Conservation (phyloP, 2,329 filamentous ascomycete genomes). For the Trichoderma oligosporum region DNA sequence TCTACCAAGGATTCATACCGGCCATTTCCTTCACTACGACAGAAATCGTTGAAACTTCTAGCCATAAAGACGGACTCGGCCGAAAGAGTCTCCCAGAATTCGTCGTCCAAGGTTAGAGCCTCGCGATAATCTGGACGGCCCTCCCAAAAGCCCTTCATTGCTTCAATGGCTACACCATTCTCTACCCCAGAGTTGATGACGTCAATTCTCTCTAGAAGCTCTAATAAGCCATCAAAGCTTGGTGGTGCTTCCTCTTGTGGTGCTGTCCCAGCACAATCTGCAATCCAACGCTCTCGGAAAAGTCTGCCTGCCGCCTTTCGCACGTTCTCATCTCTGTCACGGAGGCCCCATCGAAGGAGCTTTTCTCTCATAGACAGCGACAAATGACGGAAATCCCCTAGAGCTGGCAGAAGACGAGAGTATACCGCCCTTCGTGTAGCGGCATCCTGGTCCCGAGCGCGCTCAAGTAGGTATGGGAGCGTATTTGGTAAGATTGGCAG, state of each 20-base stretch:
- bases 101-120: conserved; percentile 65
- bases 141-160: conserved; percentile 96
- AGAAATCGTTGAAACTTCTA: conserved; percentile 92
- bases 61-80: conserved; percentile 88
- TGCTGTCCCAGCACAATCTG: conserved; percentile 75
- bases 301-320: conserved; percentile 85
- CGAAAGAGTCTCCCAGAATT: conserved; percentile 75
- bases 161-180: conserved; percentile 84
- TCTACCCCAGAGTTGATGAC: conserved; percentile 86
- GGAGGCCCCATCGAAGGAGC: conserved; percentile 86
- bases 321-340: conserved; percentile 91
- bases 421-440: conserved; percentile 83
- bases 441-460: conserved; percentile 83
- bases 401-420: conserved; percentile 75
- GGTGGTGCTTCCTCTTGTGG: conserved; percentile 59
- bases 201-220: conserved; percentile 90
- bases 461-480: conserved; percentile 81
- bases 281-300: conserved; percentile 96
- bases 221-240: conserved; percentile 77
- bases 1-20: conserved; percentile 75
- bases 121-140: conserved; percentile 80
- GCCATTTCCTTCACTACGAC: conserved; percentile 67
- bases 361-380: conserved; percentile 95
- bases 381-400: conserved; percentile 92
- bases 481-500: conserved; percentile 81